phyloP scores from a whole-genome alignment of 305 asterid species.

The Stenogyne calaminthoides region DNA sequence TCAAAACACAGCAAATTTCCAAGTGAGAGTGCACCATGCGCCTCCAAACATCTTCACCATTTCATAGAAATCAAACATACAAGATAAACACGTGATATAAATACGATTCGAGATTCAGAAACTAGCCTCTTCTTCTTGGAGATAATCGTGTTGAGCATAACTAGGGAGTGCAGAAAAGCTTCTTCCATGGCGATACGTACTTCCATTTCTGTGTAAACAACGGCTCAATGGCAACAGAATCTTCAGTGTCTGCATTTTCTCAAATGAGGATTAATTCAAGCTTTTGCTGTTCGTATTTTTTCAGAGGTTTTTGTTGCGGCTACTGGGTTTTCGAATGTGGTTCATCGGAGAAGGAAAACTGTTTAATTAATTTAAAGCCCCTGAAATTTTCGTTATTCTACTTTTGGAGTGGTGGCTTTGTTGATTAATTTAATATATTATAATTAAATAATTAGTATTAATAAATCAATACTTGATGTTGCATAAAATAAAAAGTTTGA shows the following conservation, averaged over 20 bases:
- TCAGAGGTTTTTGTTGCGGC: conserved; percentile 41
- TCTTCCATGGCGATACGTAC: conserved; percentile 43
- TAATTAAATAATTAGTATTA: too few relatives aligned
- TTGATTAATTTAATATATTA: too few relatives aligned
- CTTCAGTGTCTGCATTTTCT: conserved; percentile 60
- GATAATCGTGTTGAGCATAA: conserved; percentile 61
- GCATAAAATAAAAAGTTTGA: too few relatives aligned
- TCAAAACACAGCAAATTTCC: background rate
- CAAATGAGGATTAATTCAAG: conserved; percentile 12
- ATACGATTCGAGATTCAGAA: conserved; percentile 1
- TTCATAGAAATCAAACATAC: background rate
- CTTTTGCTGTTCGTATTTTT: background rate
- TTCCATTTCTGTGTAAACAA: conserved; percentile 46
- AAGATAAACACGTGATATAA: background rate
- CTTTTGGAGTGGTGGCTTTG: background rate
- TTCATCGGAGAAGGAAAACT: conserved; percentile 2
- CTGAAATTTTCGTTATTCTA: conserved; percentile 9
- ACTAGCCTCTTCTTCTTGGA: conserved; percentile 75
- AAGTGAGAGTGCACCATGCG: background rate
- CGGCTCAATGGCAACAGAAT: conserved; percentile 42
- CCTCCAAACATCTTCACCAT: background rate
- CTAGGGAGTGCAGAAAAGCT: conserved; percentile 66
- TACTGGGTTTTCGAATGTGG: conserved; percentile 26
- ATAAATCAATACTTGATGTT: too few relatives aligned
- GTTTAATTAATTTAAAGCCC: conserved; percentile 28